Evolutionary conservation across 1,284 basidiomycete species (phyloP).

Genomic region (Cryptococcus floricola): DNA sequence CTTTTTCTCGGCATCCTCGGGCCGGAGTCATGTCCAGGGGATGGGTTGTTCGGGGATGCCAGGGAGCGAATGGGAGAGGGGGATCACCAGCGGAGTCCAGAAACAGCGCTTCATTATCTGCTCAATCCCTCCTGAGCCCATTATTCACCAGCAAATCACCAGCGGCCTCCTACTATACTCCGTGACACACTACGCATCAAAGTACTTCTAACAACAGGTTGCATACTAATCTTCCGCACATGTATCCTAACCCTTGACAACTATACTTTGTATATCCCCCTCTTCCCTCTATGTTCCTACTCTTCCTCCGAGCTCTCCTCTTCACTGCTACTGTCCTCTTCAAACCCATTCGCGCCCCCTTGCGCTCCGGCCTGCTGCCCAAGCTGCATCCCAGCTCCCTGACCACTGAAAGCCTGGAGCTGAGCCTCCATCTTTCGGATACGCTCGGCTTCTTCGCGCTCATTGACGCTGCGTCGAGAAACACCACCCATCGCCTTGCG

Average conservation of each 20-base stretch:
- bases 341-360: constrained; percentile 12
- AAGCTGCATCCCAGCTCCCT: constrained; percentile 2
- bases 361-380: constrained; percentile 3
- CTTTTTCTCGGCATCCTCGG: background rate
- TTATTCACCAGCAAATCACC: background rate
- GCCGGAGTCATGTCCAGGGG: background rate
- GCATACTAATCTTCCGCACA: background rate
- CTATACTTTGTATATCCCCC: background rate
- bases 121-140: background rate
- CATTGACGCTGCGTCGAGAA: constrained; percentile 67
- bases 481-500: constrained; percentile 78
- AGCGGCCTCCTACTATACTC: no score
- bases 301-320: constrained; percentile 48
- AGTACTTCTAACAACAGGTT: no score
- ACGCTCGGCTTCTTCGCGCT: constrained; percentile 58
- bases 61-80: no score
- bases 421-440: constrained; percentile 76
- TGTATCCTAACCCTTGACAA: background rate
- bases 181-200: no score
- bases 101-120: background rate
- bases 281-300: constrained; percentile 6
- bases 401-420: constrained; percentile 37
- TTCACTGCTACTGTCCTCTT: constrained; percentile 34
- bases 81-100: no score
- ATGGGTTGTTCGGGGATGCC: background rate